Conservation (phyloP, 2,329 filamentous ascomycete species). For the Microsporum audouinii region DNA sequence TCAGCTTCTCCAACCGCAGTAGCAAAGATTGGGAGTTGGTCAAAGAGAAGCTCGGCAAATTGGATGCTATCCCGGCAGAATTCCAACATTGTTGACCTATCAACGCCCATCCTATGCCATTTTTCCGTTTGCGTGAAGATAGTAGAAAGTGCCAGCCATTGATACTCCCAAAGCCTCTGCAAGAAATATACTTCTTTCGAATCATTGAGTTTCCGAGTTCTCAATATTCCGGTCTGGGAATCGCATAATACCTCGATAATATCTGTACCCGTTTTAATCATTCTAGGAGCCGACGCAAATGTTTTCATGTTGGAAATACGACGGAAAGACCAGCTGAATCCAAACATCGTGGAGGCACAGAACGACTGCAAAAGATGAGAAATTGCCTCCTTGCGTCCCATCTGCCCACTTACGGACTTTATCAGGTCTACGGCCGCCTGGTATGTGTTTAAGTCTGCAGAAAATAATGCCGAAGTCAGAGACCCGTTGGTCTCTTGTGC, state of each 20-base stretch:
- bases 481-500: conserved; percentile 58
- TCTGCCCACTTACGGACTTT: conserved; percentile 66
- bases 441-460: conserved; percentile 66
- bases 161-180: conserved; percentile 67
- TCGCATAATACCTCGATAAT: conserved; percentile 54
- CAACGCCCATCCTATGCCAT: conserved; percentile 61
- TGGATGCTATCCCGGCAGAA: conserved; percentile 95
- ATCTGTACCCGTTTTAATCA: conserved; percentile 51
- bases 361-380: conserved; percentile 48
- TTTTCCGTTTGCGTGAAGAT: conserved; percentile 72
- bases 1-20: conserved; percentile 49
- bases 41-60: conserved; percentile 73
- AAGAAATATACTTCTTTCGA: conserved; percentile 54
- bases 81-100: conserved; percentile 71
- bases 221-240: conserved; percentile 50
- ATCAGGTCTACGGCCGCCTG: conserved; percentile 71
- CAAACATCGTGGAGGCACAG: conserved; percentile 46
- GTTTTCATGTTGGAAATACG: conserved; percentile 45
- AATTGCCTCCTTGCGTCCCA: conserved; percentile 49
- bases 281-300: conserved; percentile 49
- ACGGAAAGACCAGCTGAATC: conserved; percentile 46
- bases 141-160: conserved; percentile 71
- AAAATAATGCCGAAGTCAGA: conserved; percentile 68
- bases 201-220: conserved; percentile 45
- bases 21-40: conserved; percentile 72